Conservation (phyloP, 768 basidiomycete genomes). For the Hydnum rufescens region DNA sequence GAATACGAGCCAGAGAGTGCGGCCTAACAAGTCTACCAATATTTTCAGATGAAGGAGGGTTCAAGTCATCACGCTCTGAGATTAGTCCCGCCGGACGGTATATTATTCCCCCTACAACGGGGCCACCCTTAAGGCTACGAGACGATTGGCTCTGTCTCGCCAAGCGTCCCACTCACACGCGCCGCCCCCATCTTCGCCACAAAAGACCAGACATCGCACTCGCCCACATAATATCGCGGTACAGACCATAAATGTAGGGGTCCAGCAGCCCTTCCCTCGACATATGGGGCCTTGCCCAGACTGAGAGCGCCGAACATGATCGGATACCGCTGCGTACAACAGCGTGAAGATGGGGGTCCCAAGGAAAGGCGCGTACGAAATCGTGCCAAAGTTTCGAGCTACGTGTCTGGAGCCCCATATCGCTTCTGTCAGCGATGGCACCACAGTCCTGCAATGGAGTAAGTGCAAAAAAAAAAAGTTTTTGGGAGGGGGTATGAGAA, state of each 20-base stretch:
- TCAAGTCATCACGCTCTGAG: too few relatives aligned
- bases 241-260: conserved; percentile 38
- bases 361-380: conserved; percentile 55
- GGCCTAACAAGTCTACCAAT: too few relatives aligned
- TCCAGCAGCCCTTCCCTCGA: conserved; percentile 42
- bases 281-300: conserved; percentile 25
- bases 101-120: too few relatives aligned
- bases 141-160: background rate
- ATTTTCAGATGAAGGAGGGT: too few relatives aligned
- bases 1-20: too few relatives aligned
- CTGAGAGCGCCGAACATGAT: conserved; percentile 24
- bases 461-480: too few relatives aligned
- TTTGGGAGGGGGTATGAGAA: background rate
- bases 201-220: background rate
- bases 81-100: too few relatives aligned
- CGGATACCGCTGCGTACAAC: conserved; percentile 51
- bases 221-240: conserved; percentile 26
- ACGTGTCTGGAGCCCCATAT: conserved; percentile 53
- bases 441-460: conserved; percentile 18
- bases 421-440: conserved; percentile 49
- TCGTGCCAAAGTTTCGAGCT: conserved; percentile 39
- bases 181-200: conserved; percentile 25
- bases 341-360: conserved; percentile 65
- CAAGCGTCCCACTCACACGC: background rate
- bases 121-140: too few relatives aligned